A percentile compares a stretch with the other conserved stretches of the same genome.
Evolutionary conservation across 495 filamentous ascomycete species (phyloP).

Genomic region (Lindgomyces ingoldianus): DNA sequence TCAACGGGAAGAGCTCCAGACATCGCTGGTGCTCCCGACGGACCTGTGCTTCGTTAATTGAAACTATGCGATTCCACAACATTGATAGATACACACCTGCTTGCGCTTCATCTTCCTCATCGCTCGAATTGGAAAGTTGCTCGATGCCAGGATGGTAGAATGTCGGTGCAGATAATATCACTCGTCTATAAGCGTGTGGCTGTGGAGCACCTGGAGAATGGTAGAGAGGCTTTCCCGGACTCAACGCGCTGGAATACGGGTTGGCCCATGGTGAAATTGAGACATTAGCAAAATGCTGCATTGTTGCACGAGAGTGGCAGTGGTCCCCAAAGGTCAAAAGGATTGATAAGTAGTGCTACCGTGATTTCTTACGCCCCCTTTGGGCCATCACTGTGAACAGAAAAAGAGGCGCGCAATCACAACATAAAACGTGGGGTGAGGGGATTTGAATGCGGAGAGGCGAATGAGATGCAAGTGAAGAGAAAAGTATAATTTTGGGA

Average conservation of each 20-base stretch:
- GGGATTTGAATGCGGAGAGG: slow-evolving; percentile 28
- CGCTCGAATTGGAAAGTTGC: slow-evolving; percentile 18
- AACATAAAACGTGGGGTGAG: slow-evolving; percentile 34
- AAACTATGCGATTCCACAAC: not conserved
- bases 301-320: slow-evolving; percentile 10
- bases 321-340: slow-evolving; percentile 9
- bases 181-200: slow-evolving; percentile 10
- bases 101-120: slow-evolving; percentile 17
- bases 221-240: slow-evolving; percentile 6
- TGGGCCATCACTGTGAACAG: slow-evolving; percentile 20
- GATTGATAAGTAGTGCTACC: slow-evolving; percentile 12
- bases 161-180: slow-evolving; percentile 16
- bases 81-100: slow-evolving; percentile 12
- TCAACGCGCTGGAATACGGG: slow-evolving; percentile 13
- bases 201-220: not conserved
- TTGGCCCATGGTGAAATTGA: slow-evolving; percentile 31
- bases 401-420: slow-evolving; percentile 27
- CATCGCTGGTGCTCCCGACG: slow-evolving; percentile 9
- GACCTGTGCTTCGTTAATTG: slow-evolving; percentile 15
- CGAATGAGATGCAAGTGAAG: slow-evolving; percentile 27
- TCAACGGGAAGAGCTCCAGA: slow-evolving; percentile 14
- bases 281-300: slow-evolving; percentile 26
- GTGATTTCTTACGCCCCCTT: not conserved
- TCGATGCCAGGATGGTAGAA: slow-evolving; percentile 26
- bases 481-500: slow-evolving; percentile 9